Percentiles rank a stretch among this genome's conserved stretches.
Evolutionary conservation across 108 stramenopile genomes (phyloP).

Genomic region (Cyclotella sp.): DNA sequence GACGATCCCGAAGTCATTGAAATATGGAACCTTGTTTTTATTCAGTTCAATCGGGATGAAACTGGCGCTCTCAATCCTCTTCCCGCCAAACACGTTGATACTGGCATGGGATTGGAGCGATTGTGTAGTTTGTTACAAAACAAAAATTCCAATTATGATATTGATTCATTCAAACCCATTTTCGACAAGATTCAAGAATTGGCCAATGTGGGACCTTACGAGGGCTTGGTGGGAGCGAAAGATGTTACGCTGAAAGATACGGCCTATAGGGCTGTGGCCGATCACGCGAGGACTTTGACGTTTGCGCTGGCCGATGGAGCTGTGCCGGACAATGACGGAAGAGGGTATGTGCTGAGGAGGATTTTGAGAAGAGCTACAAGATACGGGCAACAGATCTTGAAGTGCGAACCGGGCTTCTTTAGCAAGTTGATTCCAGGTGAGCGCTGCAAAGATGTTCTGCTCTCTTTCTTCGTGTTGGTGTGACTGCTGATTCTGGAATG

Average conservation of each 20-base stretch:
- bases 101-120: constrained; percentile 99
- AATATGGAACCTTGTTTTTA: constrained; percentile 99
- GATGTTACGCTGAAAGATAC: constrained; percentile 91
- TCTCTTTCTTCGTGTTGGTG: neutral
- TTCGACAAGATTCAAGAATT: constrained; percentile 72
- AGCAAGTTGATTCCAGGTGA: constrained; percentile 80
- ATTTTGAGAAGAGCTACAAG: constrained; percentile 95
- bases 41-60: constrained; percentile 94
- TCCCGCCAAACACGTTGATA: constrained; percentile 96
- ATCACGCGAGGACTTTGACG: constrained; percentile 94
- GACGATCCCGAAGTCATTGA: constrained; percentile 95
- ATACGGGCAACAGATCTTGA: constrained; percentile 96
- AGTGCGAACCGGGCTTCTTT: constrained; percentile 94
- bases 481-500: neutral
- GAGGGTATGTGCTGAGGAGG: constrained; percentile 96
- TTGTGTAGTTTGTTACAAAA: constrained; percentile 91
- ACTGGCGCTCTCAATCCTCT: constrained; percentile 67
- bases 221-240: constrained; percentile 85
- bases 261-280: constrained; percentile 97
- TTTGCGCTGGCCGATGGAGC: constrained; percentile 99
- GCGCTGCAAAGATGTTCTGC: neutral
- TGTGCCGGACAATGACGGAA: constrained; percentile 94
- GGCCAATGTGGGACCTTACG: constrained; percentile 74
- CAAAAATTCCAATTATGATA: constrained; percentile 95
- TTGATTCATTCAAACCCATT: constrained; percentile 90